These are phyloP conservation scores for Nannochloropsis granulata DNA, from an alignment of 108 stramenopile species.

Conservation along the genomic window DNA sequence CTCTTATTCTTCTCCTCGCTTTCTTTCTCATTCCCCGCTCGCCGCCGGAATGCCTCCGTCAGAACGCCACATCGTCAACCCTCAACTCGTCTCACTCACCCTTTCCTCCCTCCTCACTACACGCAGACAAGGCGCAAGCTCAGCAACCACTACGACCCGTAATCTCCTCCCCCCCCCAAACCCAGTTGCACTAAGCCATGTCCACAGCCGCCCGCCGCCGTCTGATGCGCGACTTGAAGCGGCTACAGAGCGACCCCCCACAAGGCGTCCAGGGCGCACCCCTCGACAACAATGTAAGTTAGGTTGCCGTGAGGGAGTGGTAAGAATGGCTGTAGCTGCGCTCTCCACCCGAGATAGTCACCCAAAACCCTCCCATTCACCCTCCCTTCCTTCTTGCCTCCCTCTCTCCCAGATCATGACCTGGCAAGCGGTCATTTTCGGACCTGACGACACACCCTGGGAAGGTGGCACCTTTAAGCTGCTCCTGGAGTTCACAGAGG, in stretches of 20 bases:
- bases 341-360: not conserved
- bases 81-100: not conserved
- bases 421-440: slow-evolving; percentile 88
- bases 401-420: slow-evolving; percentile 11
- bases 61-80: too few relatives aligned
- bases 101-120: not conserved
- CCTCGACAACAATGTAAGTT: slow-evolving; percentile 70
- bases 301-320: slow-evolving; percentile 60
- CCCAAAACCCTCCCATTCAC: not conserved
- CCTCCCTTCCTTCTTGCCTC: not conserved
- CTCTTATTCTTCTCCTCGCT: not conserved
- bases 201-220: slow-evolving; percentile 87
- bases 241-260: slow-evolving; percentile 95
- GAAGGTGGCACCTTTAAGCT: slow-evolving; percentile 58
- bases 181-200: slow-evolving; percentile 44
- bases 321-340: not conserved
- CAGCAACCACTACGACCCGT: not conserved
- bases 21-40: not conserved
- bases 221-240: slow-evolving; percentile 84
- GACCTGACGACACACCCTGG: slow-evolving; percentile 98
- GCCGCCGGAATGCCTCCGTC: not conserved
- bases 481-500: slow-evolving; percentile 91
- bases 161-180: not conserved
- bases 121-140: not conserved
- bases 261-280: slow-evolving; percentile 94